A percentile compares a stretch with the other conserved stretches of the same genome.
These are phyloP conservation scores for Diplodia intermedia DNA, from an alignment of 2,329 filamentous ascomycete species.

Conservation along the genomic window DNA sequence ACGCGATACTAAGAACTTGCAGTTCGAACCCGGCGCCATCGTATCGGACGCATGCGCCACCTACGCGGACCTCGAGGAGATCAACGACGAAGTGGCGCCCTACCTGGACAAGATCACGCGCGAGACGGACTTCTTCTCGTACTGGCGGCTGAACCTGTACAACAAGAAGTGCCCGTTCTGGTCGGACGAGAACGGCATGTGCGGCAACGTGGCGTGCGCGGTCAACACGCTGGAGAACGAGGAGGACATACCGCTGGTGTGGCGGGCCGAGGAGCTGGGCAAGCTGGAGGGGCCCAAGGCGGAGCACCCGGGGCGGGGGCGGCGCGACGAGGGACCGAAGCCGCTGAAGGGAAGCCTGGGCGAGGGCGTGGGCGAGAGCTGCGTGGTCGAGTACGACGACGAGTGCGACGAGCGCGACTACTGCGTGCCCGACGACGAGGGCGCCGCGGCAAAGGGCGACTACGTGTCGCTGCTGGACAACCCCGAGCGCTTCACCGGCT, in stretches of 20 bases:
- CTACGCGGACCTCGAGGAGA: constrained; percentile 83
- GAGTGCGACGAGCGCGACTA: constrained; percentile 97
- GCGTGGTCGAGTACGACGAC: constrained; percentile 95
- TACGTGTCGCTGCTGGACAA: constrained; percentile 95
- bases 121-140: constrained; percentile 95
- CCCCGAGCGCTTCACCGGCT: constrained; percentile 94
- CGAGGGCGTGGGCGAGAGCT: constrained; percentile 89
- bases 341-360: constrained; percentile 85
- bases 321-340: constrained; percentile 71
- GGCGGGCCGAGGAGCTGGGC: constrained; percentile 89
- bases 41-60: constrained; percentile 95
- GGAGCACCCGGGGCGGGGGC: constrained; percentile 79
- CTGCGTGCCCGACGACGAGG: constrained; percentile 94
- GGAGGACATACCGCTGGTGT: constrained; percentile 88
- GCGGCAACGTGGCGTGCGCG: constrained; percentile 94
- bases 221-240: constrained; percentile 96
- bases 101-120: constrained; percentile 80
- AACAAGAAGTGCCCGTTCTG: constrained; percentile 96
- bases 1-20: constrained; percentile 37
- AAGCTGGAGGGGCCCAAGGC: constrained; percentile 91
- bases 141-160: constrained; percentile 94
- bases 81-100: constrained; percentile 80
- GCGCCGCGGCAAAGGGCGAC: constrained; percentile 83
- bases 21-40: constrained; percentile 88
- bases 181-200: constrained; percentile 91